A percentile compares a stretch with the other conserved stretches of the same genome.
These are phyloP conservation scores for Calocybe cyanea DNA, from an alignment of 768 basidiomycete genomes.

Conservation along the genomic window DNA sequence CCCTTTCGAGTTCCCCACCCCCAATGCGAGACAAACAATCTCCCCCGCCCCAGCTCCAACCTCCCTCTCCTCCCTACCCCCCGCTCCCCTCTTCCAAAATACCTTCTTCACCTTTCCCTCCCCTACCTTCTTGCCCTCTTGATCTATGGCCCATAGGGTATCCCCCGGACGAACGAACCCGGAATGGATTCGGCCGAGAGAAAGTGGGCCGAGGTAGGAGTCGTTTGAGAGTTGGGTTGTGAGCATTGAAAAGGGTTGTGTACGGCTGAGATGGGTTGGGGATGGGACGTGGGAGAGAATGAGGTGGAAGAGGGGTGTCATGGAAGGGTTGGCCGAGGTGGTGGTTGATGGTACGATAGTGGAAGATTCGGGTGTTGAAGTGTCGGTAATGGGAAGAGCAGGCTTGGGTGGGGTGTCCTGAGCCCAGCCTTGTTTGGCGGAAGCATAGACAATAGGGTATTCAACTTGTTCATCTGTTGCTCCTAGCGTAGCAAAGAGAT, in stretches of 20 bases:
- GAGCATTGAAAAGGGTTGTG: slow-evolving; percentile 46
- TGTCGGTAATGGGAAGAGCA: no score
- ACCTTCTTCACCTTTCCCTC: slow-evolving; percentile 50
- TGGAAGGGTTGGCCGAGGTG: slow-evolving; percentile 19
- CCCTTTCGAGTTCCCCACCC: slow-evolving; percentile 45
- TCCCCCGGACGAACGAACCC: slow-evolving; percentile 38
- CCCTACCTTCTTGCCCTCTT: slow-evolving; percentile 41
- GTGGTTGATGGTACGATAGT: slow-evolving; percentile 5
- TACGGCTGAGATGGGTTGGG: slow-evolving; percentile 32
- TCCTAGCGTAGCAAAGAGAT: slow-evolving; percentile 47
- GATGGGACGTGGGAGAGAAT: slow-evolving; percentile 42
- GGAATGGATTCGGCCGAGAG: slow-evolving; percentile 43
- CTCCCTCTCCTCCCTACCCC: slow-evolving; percentile 39
- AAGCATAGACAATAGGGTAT: slow-evolving; percentile 48
- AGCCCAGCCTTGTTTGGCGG: slow-evolving; percentile 50
- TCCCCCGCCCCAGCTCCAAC: slow-evolving; percentile 41
- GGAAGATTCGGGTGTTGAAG: no score
- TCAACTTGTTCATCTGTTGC: slow-evolving; percentile 50
- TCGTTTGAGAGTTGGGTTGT: slow-evolving; percentile 50
- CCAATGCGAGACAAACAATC: slow-evolving; percentile 47
- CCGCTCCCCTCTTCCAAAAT: slow-evolving; percentile 33
- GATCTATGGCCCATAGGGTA: slow-evolving; percentile 33
- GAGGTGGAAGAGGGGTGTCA: slow-evolving; percentile 44
- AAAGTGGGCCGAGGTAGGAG: slow-evolving; percentile 45
- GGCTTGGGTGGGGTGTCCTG: slow-evolving; percentile 22